A percentile compares a stretch with the other conserved stretches of the same genome.
Conservation (phyloP, 202 grass and related monocot genomes). For the Musa balbisiana region DNA sequence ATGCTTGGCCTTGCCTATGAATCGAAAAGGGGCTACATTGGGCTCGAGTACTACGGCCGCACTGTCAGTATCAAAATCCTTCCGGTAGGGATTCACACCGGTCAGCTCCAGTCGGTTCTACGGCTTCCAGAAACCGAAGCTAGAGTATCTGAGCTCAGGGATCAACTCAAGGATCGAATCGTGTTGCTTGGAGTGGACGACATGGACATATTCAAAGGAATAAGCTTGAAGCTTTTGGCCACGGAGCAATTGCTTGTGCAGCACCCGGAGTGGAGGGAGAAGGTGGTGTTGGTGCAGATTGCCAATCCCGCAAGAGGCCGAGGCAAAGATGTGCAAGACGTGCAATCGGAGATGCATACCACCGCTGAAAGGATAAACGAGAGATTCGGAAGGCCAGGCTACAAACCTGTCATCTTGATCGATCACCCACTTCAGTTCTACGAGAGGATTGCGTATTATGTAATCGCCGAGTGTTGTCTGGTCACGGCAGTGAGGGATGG, state of each 20-base stretch:
- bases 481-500: constrained; percentile 21
- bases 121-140: constrained; percentile 26
- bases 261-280: constrained; percentile 42
- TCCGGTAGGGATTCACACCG: constrained; percentile 43
- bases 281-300: constrained; percentile 44
- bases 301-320: constrained; percentile 43
- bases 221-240: constrained; percentile 52
- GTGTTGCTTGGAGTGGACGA: constrained; percentile 51
- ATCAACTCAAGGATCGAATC: constrained; percentile 27
- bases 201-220: constrained; percentile 65
- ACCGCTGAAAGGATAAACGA: constrained; percentile 39
- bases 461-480: constrained; percentile 9
- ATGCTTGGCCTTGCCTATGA: constrained; percentile 41
- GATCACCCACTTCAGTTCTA: constrained; percentile 2
- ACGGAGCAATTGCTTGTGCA: constrained; percentile 43
- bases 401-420: constrained; percentile 3
- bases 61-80: constrained; percentile 53
- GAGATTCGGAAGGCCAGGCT: constrained; percentile 25
- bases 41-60: constrained; percentile 42
- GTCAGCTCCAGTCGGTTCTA: constrained; percentile 34
- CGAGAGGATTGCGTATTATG: constrained; percentile 17
- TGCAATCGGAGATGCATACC: constrained; percentile 31
- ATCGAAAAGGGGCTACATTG: constrained; percentile 46
- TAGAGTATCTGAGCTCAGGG: constrained; percentile 27
- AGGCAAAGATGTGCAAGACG: constrained; percentile 42